These are phyloP conservation scores for Ramichloridium luteum DNA, from an alignment of 2,329 filamentous ascomycete species.

Conservation along the genomic window DNA sequence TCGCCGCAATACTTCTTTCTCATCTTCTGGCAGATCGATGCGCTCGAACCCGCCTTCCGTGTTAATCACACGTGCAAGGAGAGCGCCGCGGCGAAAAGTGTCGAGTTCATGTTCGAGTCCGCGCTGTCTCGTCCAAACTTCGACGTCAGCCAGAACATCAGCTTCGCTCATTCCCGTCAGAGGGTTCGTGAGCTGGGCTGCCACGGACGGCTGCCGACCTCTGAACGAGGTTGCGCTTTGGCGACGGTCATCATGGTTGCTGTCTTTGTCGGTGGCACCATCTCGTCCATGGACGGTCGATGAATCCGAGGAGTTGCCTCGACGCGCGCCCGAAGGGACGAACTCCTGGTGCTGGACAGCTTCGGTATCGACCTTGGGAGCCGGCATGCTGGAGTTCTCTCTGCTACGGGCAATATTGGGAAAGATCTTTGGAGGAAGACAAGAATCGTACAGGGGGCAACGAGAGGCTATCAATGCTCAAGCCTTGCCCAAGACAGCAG, in stretches of 20 bases:
- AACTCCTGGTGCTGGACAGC: conserved; percentile 5
- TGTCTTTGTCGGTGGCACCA: conserved; percentile 6
- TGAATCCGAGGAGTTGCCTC: too few species aligned
- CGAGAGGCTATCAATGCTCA: neutral
- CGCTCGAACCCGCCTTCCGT: conserved; percentile 15
- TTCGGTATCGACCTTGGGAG: conserved; percentile 6
- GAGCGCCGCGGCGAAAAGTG: conserved; percentile 16
- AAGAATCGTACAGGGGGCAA: neutral
- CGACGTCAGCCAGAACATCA: conserved; percentile 17
- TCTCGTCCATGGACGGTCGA: too few species aligned
- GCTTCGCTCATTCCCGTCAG: conserved; percentile 19
- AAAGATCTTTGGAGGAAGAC: neutral
- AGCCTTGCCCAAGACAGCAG: neutral
- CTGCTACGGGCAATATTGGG: too few species aligned
- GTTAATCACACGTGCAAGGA: conserved; percentile 18
- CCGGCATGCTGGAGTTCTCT: conserved; percentile 4
- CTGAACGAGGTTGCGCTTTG: conserved; percentile 3
- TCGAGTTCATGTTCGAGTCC: conserved; percentile 15
- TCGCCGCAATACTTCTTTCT: conserved; percentile 44
- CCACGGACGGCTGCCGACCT: conserved; percentile 11
- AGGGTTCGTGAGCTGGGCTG: conserved; percentile 18
- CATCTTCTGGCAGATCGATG: conserved; percentile 43
- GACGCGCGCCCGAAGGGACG: too few species aligned
- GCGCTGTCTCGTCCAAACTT: conserved; percentile 14
- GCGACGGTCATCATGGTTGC: conserved; percentile 7